Evolutionary conservation across 108 stramenopile species (phyloP).

Genomic region (Schizochytrium sp.): DNA sequence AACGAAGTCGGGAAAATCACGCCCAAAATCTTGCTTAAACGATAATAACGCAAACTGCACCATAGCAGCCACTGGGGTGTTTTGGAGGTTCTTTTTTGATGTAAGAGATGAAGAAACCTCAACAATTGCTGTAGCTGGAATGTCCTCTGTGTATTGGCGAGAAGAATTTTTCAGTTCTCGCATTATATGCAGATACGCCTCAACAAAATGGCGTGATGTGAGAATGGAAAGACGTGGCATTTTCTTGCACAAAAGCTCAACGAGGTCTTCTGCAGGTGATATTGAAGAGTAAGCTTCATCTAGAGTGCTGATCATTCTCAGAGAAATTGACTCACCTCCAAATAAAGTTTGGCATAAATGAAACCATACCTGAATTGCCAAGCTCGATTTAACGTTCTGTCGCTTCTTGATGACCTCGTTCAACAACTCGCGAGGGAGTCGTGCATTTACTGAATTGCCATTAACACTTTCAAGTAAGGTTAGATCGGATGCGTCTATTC

Average conservation of each 20-base stretch:
- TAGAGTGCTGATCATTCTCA: slow-evolving; percentile 19
- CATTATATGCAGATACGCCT: neutral
- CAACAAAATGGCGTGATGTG: slow-evolving; percentile 41
- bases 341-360: slow-evolving; percentile 43
- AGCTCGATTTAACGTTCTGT: neutral
- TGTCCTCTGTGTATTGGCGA: neutral
- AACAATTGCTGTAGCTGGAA: neutral
- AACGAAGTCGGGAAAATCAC: slow-evolving; percentile 52
- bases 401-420: slow-evolving; percentile 51
- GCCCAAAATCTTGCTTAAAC: neutral
- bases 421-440: slow-evolving; percentile 25
- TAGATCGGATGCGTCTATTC: slow-evolving; percentile 39
- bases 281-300: slow-evolving; percentile 1
- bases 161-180: neutral
- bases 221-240: slow-evolving; percentile 48
- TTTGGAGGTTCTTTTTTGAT: neutral
- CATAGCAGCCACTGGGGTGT: slow-evolving; percentile 24
- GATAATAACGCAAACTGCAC: slow-evolving; percentile 9
- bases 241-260: slow-evolving; percentile 55
- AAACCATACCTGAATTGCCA: slow-evolving; percentile 48
- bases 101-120: neutral
- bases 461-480: neutral
- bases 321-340: slow-evolving; percentile 57
- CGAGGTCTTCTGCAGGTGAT: neutral
- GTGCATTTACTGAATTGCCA: neutral